phyloP scores from a whole-genome alignment of 257 asterid genomes.

The Eustoma russellianum region DNA sequence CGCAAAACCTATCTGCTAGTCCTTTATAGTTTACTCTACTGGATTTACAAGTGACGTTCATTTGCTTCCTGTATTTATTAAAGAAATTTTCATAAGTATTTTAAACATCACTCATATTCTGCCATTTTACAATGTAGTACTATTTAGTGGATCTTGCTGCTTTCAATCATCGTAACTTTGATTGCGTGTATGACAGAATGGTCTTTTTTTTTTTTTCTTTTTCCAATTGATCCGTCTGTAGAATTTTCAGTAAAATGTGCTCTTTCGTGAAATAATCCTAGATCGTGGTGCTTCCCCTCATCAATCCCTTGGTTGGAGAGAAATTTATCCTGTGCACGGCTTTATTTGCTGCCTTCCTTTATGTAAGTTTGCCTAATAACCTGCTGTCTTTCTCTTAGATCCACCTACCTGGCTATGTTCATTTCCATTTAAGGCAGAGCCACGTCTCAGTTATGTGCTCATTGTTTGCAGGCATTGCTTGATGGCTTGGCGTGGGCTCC shows the following conservation, averaged over 20 bases:
- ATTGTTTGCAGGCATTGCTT: constrained; percentile 56
- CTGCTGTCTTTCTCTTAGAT: neutral
- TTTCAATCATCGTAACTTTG: neutral
- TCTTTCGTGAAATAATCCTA: constrained; percentile 18
- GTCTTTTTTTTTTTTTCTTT: neutral
- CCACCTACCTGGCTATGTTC: no score
- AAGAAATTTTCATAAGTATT: no score
- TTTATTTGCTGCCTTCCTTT: constrained; percentile 57
- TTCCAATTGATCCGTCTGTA: neutral
- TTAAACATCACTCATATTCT: no score
- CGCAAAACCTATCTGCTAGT: neutral
- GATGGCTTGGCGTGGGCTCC: constrained; percentile 97
- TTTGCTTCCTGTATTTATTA: no score
- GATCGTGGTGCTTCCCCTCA: constrained; percentile 77
- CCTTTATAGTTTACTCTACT: neutral
- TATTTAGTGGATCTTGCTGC: neutral
- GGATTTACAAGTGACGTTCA: no score
- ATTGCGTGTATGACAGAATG: neutral
- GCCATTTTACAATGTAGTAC: neutral
- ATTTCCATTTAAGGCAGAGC: neutral
- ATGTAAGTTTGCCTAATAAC: constrained; percentile 43
- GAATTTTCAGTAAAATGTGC: no score
- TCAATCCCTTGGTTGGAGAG: constrained; percentile 78
- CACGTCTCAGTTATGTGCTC: constrained; percentile 10
- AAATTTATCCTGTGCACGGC: constrained; percentile 66